Base-by-base conservation (phyloP, 768 basidiomycete species). In the Termitomyces sp. region DNA sequence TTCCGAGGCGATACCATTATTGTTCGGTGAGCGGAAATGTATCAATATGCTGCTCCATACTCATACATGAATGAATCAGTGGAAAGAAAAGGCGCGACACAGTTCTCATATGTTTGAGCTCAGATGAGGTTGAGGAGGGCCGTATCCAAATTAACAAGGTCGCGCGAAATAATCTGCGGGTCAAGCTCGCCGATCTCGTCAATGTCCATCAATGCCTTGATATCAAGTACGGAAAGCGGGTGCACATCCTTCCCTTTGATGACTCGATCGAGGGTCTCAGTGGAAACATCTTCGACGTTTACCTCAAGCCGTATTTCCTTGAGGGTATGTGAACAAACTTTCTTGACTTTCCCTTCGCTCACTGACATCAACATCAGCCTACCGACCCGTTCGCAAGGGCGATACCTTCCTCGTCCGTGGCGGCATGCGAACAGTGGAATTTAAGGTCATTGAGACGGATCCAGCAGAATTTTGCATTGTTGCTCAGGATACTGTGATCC, bases 361-460 rank as follows among this genome's bases (percentile, higher is more conserved):
- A 41, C 32, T 36, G n/a, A 42, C 20, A 24, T 53, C 44, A n/a
- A 55, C 46, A 16, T 27, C 57, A 86, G 90, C 89, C n/a, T 96
- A 96, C 76, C 88, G 94, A 32, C 94, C 94, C 22, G 87, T 98
- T 49, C 88, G 94, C 68, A 96, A 94, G 78, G 97, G 96, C 53
- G 97, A 99, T 70, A 98, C 96, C 22, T 99, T 99, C 89, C 90
- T 98, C 55, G 95, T 98, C 63, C 91, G 96, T 64, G 97, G 97
- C 66, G 96, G 95, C 59, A 96, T 97, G 91, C 81, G 96, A 64
- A 95, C 94, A 51, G 96, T 98, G 44, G 97, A 99, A 75, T 99
- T 99, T 81, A 99, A 99, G 74, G 92, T 98, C 53, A 88, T 98
- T 64, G 97, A 98, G 73, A 97, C 94, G 34, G 97, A 99, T 71